Base-by-base conservation (phyloP, 2,329 filamentous ascomycete genomes). In the Aureobasidium sp. region DNA sequence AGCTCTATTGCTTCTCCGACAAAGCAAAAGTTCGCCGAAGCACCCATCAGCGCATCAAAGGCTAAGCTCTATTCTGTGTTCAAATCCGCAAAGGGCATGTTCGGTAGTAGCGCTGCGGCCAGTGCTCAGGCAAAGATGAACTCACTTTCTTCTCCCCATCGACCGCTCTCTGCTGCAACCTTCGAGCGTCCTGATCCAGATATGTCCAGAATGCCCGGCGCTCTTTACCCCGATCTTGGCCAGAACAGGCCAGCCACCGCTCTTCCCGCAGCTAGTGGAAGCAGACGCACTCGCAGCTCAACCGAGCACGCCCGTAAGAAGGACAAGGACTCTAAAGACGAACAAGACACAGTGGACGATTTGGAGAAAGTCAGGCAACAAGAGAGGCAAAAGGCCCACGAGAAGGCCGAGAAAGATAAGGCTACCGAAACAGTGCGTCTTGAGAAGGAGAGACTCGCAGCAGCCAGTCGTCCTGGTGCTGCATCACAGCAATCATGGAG, bases 21-120 rank as follows among this genome's bases (percentile, higher is more conserved):
- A 67, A 69, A 69, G 62, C 78, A 75, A 69, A 81, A 72, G 76
- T 82, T 72, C 77, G 81, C 65, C 72, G 91, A 95, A 66, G 93
- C 88, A 63, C 91, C 91, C 5, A 75, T 97, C 63, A 96, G 92
- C 74, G 91, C 94, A 57, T 92, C 94, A 30, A 97, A 96, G 77
- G 90, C 89, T 70, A 95, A 91, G 72, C 80, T 97, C 52, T 95
- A 93, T 50, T 96, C 92, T 10, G 91, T 96, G 63, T 79, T 97
- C 68, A 92, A 91, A 74, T 89, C 87, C 60, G 94, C 92, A 3
- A 93, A 89, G 73, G 90, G 88, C 15, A 83, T 97, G 53, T 87
- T 97, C 65, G 90, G 88, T 21, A 95, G 89, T 67, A 93, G 82
- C 64, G 84, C 81, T 63, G 78, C 80, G 47, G 73, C 81, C 13